phyloP scores from a whole-genome alignment of 805 yeast genomes.

The Kazachstania africana region DNA sequence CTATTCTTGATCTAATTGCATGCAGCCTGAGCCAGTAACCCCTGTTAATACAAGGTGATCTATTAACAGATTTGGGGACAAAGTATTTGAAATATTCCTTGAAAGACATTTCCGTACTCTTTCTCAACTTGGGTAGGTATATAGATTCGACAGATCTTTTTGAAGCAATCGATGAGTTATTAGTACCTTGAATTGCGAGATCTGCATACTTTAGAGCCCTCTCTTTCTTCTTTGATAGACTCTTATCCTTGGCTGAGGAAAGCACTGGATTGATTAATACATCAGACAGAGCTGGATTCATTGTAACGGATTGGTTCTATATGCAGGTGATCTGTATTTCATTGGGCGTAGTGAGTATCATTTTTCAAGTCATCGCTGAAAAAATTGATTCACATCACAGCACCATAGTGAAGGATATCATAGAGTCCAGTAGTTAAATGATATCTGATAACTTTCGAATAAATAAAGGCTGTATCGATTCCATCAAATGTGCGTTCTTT shows the following conservation, averaged over 20 bases:
- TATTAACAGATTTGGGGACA: slow-evolving; percentile 44
- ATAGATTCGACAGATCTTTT: slow-evolving; percentile 68
- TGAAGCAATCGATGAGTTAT: slow-evolving; percentile 73
- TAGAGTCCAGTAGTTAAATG: too few species aligned
- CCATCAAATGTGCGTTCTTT: too few species aligned
- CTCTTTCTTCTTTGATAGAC: slow-evolving; percentile 28
- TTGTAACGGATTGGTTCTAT: too few species aligned
- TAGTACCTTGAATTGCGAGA: slow-evolving; percentile 70
- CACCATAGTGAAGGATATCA: too few species aligned
- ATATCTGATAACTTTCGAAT: too few species aligned
- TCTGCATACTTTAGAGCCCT: slow-evolving; percentile 44
- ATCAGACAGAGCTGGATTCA: slow-evolving; percentile 5
- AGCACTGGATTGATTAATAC: slow-evolving; percentile 10
- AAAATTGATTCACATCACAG: too few species aligned
- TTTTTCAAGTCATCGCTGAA: too few species aligned
- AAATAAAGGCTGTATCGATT: too few species aligned
- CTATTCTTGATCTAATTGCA: slow-evolving; percentile 44
- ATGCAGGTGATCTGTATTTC: too few species aligned
- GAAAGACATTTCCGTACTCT: slow-evolving; percentile 4
- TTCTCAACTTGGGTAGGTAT: slow-evolving; percentile 28
- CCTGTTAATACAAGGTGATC: slow-evolving; percentile 72
- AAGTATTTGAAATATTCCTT: slow-evolving; percentile 48
- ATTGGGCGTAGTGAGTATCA: too few species aligned
- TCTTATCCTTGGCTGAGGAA: background rate
- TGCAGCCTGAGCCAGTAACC: slow-evolving; percentile 79